Evolutionary conservation across 768 basidiomycete genomes (phyloP).

Genomic region (Cystofilobasidium bisporidii): DNA sequence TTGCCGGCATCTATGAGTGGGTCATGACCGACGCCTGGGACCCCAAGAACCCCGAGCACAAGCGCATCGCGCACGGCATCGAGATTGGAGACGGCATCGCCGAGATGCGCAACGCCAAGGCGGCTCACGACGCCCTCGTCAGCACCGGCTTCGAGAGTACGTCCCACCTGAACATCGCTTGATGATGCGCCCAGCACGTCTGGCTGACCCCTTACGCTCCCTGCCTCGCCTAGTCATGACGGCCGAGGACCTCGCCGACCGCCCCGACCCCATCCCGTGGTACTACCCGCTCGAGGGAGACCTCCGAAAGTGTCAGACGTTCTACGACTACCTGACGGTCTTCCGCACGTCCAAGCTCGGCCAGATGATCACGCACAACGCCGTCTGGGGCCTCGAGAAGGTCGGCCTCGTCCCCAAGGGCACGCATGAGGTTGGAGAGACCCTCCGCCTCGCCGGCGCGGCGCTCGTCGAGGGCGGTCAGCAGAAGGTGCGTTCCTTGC

Average conservation of each 20-base stretch:
- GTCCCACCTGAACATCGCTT: neutral
- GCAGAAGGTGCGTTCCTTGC: conserved; percentile 49
- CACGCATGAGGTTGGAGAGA: conserved; percentile 79
- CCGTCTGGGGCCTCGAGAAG: conserved; percentile 64
- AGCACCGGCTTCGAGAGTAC: conserved; percentile 77
- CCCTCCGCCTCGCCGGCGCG: conserved; percentile 69
- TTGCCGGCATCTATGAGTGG: conserved; percentile 95
- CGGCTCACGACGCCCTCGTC: conserved; percentile 65
- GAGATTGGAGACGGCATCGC: conserved; percentile 85
- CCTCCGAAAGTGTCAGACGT: conserved; percentile 78
- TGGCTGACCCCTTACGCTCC: neutral
- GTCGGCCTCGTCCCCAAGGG: conserved; percentile 79
- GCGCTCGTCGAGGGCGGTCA: conserved; percentile 75
- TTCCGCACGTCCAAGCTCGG: conserved; percentile 69
- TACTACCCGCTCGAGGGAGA: conserved; percentile 97
- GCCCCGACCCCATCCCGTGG: conserved; percentile 52
- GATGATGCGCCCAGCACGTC: neutral
- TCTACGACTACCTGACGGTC: conserved; percentile 71
- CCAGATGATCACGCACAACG: conserved; percentile 69
- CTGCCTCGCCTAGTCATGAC: conserved; percentile 10
- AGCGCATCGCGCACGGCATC: conserved; percentile 78
- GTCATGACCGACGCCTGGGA: conserved; percentile 92
- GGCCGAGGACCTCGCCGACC: conserved; percentile 26
- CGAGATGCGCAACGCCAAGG: conserved; percentile 74
- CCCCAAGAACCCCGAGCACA: conserved; percentile 67